Evolutionary conservation across 108 stramenopile species (phyloP), one percentile per base, ranked within the genome.

Genomic region (Epithemia pelagica): DNA sequence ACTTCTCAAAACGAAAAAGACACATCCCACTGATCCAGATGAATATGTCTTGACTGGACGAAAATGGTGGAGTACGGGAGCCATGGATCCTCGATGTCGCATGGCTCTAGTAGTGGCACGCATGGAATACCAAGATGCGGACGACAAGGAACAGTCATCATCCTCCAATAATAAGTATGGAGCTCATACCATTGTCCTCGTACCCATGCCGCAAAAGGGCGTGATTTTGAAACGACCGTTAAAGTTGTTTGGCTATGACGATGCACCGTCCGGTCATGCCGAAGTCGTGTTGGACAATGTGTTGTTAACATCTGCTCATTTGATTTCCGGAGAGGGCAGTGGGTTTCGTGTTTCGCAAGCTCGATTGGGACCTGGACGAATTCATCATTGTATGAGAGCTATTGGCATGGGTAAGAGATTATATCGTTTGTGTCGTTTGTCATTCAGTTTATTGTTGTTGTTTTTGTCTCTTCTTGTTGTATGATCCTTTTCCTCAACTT

Each of bases 321-420:
- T 92, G 28, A 69, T 99, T 63, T 67, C 89, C 27, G 95, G 94
- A 22, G 89, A 93, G 68, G 98, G 96, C 37, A 67, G 83, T 52
- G 98, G 98, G 26, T 97, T 97, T 70, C 79, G 89, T 65, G 96
- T 99, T 32, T 94, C 98, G 2, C 98, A 99, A 75, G 82, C 88
- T 27, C 66, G 98, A 32, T 73, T 99, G 10, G 98, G 98, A 22
- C 96, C 98, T 25, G 98, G 98, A 57, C 85, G 98, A 30, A 90
- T 99, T 59, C 96, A 97, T 84, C 98, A 99, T 76, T 99, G 98
- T 80, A 99, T 99, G 98, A 77, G 98, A 54, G 89, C 92, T 0
- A 75, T 97, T 63, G 98, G 98, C 52, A 69, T 91, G 63, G 86
- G 84, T 75, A 71, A 74, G 73, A 68, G 52, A 10, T 58, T 15